Evolutionary conservation across 805 yeast genomes (phyloP).

Genomic region (Grigorovia jiainica): DNA sequence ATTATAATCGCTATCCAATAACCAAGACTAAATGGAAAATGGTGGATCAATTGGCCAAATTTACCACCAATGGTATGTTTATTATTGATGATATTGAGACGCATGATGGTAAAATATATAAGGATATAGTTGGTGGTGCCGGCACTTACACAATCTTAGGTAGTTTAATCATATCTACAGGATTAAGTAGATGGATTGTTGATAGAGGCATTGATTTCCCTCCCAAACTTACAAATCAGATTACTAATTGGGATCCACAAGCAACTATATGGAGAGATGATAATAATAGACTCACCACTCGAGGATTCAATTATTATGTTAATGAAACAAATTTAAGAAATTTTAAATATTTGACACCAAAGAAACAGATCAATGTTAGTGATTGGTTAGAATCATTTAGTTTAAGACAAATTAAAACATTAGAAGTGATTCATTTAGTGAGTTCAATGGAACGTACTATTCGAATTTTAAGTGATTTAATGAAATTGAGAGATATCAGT

Average conservation of each 20-base stretch:
- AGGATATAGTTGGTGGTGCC: constrained; percentile 77
- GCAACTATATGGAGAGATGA: constrained; percentile 42
- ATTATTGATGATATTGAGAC: constrained; percentile 75
- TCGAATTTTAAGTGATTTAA: constrained; percentile 35
- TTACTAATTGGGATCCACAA: constrained; percentile 57
- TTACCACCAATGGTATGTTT: constrained; percentile 78
- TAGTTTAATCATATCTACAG: constrained; percentile 42
- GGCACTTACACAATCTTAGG: constrained; percentile 78
- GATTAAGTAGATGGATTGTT: constrained; percentile 52
- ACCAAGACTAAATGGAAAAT: too few relatives aligned
- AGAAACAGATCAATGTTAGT: constrained; percentile 44
- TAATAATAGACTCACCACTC: constrained; percentile 49
- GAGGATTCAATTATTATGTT: constrained; percentile 73
- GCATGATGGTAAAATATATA: constrained; percentile 28
- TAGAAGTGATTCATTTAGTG: constrained; percentile 53
- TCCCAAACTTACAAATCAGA: constrained; percentile 29
- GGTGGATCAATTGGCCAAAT: constrained; percentile 9
- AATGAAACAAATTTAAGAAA: constrained; percentile 49
- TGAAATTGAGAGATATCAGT: neutral
- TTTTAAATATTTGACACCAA: constrained; percentile 57
- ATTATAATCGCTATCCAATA: too few relatives aligned
- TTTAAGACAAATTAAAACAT: constrained; percentile 29
- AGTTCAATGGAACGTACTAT: constrained; percentile 59
- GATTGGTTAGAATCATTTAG: constrained; percentile 33
- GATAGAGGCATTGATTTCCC: constrained; percentile 83